Base-by-base conservation (phyloP, 345 rosid species). In the Gossypium herbaceum region DNA sequence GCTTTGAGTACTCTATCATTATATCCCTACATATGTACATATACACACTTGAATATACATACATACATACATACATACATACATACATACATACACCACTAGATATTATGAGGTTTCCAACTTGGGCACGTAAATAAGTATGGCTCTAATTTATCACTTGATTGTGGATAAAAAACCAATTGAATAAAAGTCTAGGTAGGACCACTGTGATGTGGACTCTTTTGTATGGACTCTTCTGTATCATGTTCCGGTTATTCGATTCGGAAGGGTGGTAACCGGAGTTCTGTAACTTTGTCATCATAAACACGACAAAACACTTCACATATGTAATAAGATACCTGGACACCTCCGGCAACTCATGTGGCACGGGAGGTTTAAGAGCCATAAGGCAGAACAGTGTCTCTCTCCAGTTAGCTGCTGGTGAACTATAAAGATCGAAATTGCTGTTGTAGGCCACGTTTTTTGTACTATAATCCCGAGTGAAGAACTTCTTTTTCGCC, bases 351-450 rank as follows among this genome's bases (percentile, higher is more conserved):
- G 90, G 90, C 50, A 85, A 68, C 0, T 88, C 86, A 22, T 85
- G 79, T 0, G 62, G 74, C 5, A 13, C 27, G 0, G 86, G 86
- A 71, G 88, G 83, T 77, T 83, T 41, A 0, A 90, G 89, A 12
- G 82, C 82, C 55, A 82, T 78, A 11, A 8, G 39, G 25, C 82
- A 66, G 77, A 68, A 63, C 9, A 85, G 25, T 0, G 88, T 79
- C 45, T 89, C 89, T 52, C 88, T 82, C 88, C 89, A 85, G 71
- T 75, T 78, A 0, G 89, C 85, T 0, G 80, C 79, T 2, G 76
- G 47, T 0, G 84, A 66, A 59, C 45, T 81, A 48, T 72, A 88
- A 27, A 88, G 63, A 73, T 88, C 89, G 19, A 84, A 84, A 24
- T 87, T 89, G 66, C 85, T 44, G 6, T 69, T 79, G 13, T 79